phyloP scores from a whole-genome alignment of 2,329 filamentous ascomycete species.

The Colletotrichum sp. region DNA sequence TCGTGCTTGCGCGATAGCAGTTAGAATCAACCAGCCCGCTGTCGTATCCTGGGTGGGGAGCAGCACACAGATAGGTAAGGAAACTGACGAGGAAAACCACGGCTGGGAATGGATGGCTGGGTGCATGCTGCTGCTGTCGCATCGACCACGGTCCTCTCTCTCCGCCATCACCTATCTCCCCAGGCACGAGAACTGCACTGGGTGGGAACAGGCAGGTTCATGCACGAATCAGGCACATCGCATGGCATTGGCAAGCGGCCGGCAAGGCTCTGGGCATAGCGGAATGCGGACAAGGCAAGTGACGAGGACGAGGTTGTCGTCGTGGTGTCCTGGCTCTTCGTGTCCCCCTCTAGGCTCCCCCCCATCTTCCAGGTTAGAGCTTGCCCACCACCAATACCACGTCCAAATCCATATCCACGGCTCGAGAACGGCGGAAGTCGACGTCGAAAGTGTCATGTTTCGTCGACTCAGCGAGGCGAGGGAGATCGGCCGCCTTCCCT shows the following conservation, averaged over 20 bases:
- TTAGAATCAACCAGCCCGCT: background rate
- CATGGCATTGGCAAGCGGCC: background rate
- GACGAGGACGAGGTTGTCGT: conserved; percentile 1
- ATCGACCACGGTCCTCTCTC: conserved; percentile 5
- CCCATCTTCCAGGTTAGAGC: background rate
- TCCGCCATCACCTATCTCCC: background rate
- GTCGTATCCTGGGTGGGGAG: conserved; percentile 10
- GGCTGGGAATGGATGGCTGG: conserved; percentile 13
- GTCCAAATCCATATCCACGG: background rate
- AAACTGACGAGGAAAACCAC: conserved; percentile 3
- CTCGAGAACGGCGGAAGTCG: background rate
- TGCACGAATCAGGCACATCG: conserved; percentile 9
- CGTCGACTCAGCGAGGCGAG: conserved; percentile 19
- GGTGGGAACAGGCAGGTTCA: conserved; percentile 6
- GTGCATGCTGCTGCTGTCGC: conserved; percentile 18
- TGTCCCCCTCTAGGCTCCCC: background rate
- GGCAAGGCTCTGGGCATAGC: background rate
- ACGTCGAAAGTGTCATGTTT: conserved; percentile 21
- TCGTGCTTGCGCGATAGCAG: background rate
- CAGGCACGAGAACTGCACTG: background rate
- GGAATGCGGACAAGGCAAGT: background rate
- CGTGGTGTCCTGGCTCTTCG: background rate
- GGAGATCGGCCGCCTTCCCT: conserved; percentile 18
- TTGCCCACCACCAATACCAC: background rate
- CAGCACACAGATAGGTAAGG: background rate